Percentiles rank a stretch among this genome's conserved stretches.
These are phyloP conservation scores for Phyllosticta ampelicida DNA, from an alignment of 2,329 filamentous ascomycete genomes.

Conservation along the genomic window DNA sequence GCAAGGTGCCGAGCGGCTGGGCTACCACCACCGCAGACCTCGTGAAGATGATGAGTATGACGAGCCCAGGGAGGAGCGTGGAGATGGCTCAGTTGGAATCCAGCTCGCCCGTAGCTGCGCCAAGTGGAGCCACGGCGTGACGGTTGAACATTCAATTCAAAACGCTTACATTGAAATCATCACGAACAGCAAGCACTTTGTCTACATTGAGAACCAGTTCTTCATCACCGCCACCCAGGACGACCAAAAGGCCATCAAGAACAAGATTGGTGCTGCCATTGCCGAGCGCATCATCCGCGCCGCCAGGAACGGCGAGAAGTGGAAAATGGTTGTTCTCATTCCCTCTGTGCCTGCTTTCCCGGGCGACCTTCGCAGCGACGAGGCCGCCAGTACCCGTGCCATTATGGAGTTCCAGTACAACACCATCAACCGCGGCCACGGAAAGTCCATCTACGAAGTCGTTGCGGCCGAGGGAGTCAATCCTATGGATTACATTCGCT, in stretches of 20 bases:
- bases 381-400: constrained; percentile 63
- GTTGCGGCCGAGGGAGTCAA: constrained; percentile 56
- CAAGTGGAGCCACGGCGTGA: constrained; percentile 50
- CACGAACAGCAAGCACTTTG: constrained; percentile 55
- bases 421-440: constrained; percentile 61
- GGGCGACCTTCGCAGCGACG: constrained; percentile 63
- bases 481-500: constrained; percentile 63
- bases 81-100: constrained; percentile 19
- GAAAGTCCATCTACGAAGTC: constrained; percentile 65
- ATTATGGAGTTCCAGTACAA: constrained; percentile 86
- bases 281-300: constrained; percentile 68
- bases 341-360: constrained; percentile 74
- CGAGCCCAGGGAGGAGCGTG: background rate
- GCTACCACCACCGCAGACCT: constrained; percentile 13
- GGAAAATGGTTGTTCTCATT: constrained; percentile 67
- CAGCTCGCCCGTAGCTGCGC: constrained; percentile 31
- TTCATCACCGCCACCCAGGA: constrained; percentile 74
- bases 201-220: constrained; percentile 81
- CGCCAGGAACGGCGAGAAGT: constrained; percentile 52
- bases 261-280: constrained; percentile 68
- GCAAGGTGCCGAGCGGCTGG: constrained; percentile 18
- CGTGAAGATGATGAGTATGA: constrained; percentile 19
- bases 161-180: constrained; percentile 74
- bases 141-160: constrained; percentile 67
- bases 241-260: constrained; percentile 60